Evolutionary conservation across 345 rosid genomes (phyloP).

Genomic region (Euphorbia tirucalli): DNA sequence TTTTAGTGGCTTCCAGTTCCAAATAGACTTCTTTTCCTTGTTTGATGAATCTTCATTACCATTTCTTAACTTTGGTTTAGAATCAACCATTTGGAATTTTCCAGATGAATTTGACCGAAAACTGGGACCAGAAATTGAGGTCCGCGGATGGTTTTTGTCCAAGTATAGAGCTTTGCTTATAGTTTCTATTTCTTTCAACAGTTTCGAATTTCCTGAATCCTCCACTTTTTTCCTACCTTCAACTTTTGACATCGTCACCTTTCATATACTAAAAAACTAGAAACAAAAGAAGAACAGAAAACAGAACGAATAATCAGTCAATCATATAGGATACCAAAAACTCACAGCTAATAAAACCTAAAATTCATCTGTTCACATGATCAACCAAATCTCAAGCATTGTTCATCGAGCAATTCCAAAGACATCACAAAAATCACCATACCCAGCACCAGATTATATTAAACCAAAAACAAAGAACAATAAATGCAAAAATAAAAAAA

Average conservation of each 20-base stretch:
- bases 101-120: constrained; percentile 43
- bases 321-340: constrained; percentile 8
- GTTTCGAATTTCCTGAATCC: constrained; percentile 51
- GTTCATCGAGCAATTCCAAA: background rate
- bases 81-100: constrained; percentile 37
- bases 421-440: background rate
- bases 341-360: background rate
- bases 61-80: constrained; percentile 37
- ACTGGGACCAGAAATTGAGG: constrained; percentile 29
- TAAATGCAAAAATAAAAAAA: constrained; percentile 1
- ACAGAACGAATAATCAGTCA: background rate
- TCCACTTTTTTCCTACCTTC: constrained; percentile 52
- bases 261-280: constrained; percentile 5
- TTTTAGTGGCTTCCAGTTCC: constrained; percentile 90
- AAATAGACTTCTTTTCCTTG: constrained; percentile 77
- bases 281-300: background rate
- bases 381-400: background rate
- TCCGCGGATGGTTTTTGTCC: constrained; percentile 44
- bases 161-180: constrained; percentile 71
- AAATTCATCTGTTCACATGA: background rate
- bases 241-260: constrained; percentile 51
- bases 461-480: background rate
- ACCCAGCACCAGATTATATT: background rate
- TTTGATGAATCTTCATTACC: constrained; percentile 41
- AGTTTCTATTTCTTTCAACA: constrained; percentile 70